Evolutionary conservation across 2,329 filamentous ascomycete species (phyloP).

Genomic region (Hypocrella siamensis): DNA sequence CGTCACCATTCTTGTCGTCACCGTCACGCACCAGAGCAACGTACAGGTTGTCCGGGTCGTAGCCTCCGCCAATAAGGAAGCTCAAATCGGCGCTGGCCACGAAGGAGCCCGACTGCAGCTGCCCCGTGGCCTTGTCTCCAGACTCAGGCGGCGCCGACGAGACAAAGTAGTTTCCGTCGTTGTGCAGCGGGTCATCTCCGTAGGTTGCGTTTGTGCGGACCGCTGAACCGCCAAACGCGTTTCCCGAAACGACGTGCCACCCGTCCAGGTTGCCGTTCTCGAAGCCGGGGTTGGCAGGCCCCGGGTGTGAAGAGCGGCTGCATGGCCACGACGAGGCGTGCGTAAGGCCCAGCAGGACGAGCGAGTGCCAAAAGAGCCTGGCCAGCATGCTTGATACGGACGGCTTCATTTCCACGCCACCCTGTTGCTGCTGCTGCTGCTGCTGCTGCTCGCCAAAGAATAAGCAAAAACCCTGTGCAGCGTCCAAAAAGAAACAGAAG

Average conservation of each 20-base stretch:
- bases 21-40: neutral
- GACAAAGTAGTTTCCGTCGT: neutral
- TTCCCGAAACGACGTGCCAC: neutral
- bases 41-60: neutral
- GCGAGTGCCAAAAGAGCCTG: too few species aligned
- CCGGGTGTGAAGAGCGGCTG: too few species aligned
- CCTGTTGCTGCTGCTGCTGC: too few species aligned
- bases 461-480: too few species aligned
- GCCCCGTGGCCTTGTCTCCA: neutral
- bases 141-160: neutral
- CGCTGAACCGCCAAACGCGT: neutral
- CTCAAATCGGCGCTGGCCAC: neutral
- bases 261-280: neutral
- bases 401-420: too few species aligned
- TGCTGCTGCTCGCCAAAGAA: too few species aligned
- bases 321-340: too few species aligned
- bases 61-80: neutral
- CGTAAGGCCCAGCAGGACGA: too few species aligned
- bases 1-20: neutral
- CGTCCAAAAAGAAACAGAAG: too few species aligned
- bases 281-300: neutral
- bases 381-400: too few species aligned
- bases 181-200: neutral
- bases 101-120: neutral
- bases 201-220: neutral